phyloP scores from a whole-genome alignment of 108 stramenopile genomes.

The Schizochytrium sp. region DNA sequence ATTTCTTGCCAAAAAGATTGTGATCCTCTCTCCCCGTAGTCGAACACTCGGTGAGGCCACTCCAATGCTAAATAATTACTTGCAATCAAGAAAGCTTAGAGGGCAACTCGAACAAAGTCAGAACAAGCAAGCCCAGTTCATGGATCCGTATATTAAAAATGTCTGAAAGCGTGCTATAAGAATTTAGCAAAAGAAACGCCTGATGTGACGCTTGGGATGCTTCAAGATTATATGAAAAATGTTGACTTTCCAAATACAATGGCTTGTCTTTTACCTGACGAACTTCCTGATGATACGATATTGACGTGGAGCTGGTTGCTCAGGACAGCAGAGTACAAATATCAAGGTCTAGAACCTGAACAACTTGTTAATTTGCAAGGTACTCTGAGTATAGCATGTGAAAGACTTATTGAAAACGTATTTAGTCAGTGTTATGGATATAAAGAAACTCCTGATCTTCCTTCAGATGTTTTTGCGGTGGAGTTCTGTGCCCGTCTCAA shows the following conservation, averaged over 20 bases:
- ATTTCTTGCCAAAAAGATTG: neutral
- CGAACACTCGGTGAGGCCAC: too few species aligned
- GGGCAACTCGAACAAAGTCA: too few species aligned
- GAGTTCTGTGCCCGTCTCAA: constrained; percentile 13
- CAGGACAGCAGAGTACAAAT: neutral
- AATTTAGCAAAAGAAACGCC: too few species aligned
- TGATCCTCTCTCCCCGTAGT: too few species aligned
- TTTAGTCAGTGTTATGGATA: neutral
- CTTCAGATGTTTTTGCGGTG: too few species aligned
- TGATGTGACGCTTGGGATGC: neutral
- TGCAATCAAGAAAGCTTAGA: too few species aligned
- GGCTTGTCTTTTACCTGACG: neutral
- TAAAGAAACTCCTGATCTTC: too few species aligned
- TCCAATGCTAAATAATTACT: too few species aligned
- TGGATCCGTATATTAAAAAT: too few species aligned
- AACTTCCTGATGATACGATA: neutral
- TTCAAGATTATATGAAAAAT: neutral
- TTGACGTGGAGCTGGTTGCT: neutral
- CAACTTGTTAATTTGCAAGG: neutral
- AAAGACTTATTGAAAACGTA: neutral
- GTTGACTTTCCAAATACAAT: neutral
- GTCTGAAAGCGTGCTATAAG: too few species aligned
- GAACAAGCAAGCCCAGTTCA: too few species aligned
- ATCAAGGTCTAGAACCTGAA: neutral
- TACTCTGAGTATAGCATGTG: neutral